A percentile compares a stretch with the other conserved stretches of the same genome.
Conservation (phyloP, 2,329 filamentous ascomycete species). For the Zelopaecilomyces penicillatus region DNA sequence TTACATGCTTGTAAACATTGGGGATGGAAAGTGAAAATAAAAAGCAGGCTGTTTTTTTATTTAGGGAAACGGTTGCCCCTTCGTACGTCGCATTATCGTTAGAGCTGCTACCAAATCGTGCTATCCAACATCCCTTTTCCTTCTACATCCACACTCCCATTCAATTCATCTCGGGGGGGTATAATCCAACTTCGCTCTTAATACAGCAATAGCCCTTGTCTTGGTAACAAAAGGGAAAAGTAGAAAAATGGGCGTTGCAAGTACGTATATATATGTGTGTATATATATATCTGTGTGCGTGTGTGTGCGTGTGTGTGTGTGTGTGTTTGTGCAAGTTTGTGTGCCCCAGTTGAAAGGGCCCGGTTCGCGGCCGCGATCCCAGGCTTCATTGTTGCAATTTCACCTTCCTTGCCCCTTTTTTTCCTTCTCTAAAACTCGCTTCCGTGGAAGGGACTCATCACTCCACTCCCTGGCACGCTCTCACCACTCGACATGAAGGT, state of each 20-base stretch:
- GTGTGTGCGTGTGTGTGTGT: too few species aligned
- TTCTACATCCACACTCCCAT: background rate
- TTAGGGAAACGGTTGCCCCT: too few species aligned
- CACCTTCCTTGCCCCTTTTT: background rate
- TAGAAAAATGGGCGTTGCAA: background rate
- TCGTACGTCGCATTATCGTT: too few species aligned
- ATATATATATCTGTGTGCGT: too few species aligned
- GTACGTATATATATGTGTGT: too few species aligned
- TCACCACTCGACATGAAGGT: slow-evolving; percentile 48
- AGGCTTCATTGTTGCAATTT: background rate
- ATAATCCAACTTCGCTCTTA: slow-evolving; percentile 4
- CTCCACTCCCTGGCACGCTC: slow-evolving; percentile 29
- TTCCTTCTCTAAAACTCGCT: slow-evolving; percentile 21
- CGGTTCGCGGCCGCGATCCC: too few species aligned
- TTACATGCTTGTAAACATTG: too few species aligned
- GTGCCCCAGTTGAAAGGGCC: background rate
- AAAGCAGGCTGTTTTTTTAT: too few species aligned
- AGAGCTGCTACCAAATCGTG: background rate
- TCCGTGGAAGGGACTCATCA: slow-evolving; percentile 25
- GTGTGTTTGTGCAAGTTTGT: too few species aligned
- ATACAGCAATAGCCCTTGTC: background rate
- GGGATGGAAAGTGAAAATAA: too few species aligned
- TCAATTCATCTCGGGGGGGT: slow-evolving; percentile 5
- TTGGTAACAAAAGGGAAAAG: slow-evolving; percentile 4
- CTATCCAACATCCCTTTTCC: background rate